Base-by-base conservation (phyloP, 116 monocot species). In the Dioscorea cayenensis region DNA sequence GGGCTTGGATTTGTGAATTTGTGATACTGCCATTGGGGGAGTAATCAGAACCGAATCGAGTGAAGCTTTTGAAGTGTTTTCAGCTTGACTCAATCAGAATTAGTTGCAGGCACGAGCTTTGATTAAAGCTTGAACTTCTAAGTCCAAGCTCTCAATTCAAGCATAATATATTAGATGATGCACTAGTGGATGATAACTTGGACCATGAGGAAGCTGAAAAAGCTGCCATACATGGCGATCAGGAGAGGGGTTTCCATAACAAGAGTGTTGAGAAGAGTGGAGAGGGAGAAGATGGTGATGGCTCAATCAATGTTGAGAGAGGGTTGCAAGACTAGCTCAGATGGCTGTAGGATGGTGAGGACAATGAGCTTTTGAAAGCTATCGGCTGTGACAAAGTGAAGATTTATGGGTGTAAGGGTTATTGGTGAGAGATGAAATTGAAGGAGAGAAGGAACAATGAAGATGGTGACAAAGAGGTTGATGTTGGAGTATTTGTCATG, bases 401-500 rank as follows among this genome's bases (percentile, higher is more conserved):
- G 63, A 80, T 91, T 94, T 88, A 94, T 91, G 0, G 86, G n/a
- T 62, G 82, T 90, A 94, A 11, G 88, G 91, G 69, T 94, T 21
- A 82, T 88, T 90, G 71, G 78, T 86, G 75, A n/a, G 94, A 88
- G 82, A 91, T 94, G 88, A 94, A 72, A n/a, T 88, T 88, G 83
- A 94, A 94, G 64, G 38, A 94, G 91, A 9, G 91, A 84, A 0
- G 94, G 94, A 7, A 94, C 87, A 48, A 87, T 87, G 81, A 94
- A 94, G 69, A 87, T 77, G 74, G 85, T 85, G 2, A 90, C 90
- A 77, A 94, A 90, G 38, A 87, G 87, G 84, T 90, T 94, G 74
- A 94, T 94, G 55, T 87, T 90, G 81, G 90, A 85, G 86, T 90
- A 90, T 74, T 94, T 90, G 74, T 95, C 91, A 8, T 91, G 89